A percentile compares a stretch with the other conserved stretches of the same genome.
These are phyloP conservation scores for Olyra latifolia DNA, from an alignment of 176 grass and related monocot species.

Conservation along the genomic window DNA sequence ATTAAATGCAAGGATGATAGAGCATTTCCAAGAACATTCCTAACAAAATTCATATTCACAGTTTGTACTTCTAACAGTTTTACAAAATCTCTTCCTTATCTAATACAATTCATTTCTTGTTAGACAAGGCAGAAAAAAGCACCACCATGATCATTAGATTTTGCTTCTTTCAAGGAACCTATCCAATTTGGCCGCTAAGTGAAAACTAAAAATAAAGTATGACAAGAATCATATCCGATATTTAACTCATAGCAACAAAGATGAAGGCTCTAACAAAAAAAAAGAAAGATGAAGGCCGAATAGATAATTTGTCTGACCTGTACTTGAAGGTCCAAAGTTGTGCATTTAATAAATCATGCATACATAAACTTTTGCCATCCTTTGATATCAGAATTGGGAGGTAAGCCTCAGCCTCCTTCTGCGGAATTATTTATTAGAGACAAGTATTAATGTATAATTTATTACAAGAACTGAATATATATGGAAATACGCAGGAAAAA, in stretches of 20 bases:
- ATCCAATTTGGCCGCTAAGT: background rate
- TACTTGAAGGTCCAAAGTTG: constrained; percentile 90
- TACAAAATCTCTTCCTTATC: background rate
- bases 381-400: constrained; percentile 65
- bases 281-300: background rate
- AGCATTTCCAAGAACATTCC: background rate
- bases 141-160: background rate
- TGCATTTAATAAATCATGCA: constrained; percentile 75
- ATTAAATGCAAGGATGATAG: background rate
- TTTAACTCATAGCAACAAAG: background rate
- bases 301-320: constrained; percentile 43
- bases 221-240: background rate
- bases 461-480: background rate
- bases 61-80: background rate
- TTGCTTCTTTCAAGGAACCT: constrained; percentile 25
- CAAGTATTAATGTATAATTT: background rate
- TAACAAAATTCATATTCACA: background rate
- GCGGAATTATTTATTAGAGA: constrained; percentile 32
- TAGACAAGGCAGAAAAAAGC: background rate
- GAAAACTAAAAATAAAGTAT: constrained; percentile 1
- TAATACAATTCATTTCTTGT: constrained; percentile 2
- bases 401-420: constrained; percentile 86
- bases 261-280: background rate
- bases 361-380: constrained; percentile 71
- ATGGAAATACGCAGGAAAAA: constrained; percentile 14